Conservation (phyloP, 129 eudicot genomes). For the Logfia minima region DNA sequence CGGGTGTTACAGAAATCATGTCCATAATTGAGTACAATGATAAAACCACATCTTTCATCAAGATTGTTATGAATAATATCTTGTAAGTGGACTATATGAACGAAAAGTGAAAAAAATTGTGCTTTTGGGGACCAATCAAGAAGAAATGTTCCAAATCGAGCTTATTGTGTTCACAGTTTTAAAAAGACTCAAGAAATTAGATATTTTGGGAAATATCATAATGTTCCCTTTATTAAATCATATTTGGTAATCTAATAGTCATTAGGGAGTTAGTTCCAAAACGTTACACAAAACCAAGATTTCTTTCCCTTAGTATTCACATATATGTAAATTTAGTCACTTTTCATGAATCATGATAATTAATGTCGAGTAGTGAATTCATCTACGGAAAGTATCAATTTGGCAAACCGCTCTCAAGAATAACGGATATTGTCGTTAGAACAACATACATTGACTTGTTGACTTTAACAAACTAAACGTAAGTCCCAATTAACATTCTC, state of each 20-base stretch:
- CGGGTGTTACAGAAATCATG: too few relatives aligned
- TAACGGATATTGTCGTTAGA: not conserved
- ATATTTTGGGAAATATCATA: too few relatives aligned
- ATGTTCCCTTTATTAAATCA: not conserved
- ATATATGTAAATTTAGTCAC: not conserved
- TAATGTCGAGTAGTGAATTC: not conserved
- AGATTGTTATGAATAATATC: not conserved
- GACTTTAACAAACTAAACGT: not conserved
- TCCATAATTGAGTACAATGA: not conserved
- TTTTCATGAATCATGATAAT: not conserved
- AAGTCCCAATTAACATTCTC: slow-evolving; percentile 16
- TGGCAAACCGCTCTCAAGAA: not conserved
- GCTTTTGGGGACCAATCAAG: too few relatives aligned
- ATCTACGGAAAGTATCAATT: not conserved
- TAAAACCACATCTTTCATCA: not conserved
- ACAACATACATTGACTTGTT: not conserved
- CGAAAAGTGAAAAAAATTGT: not conserved
- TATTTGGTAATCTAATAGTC: not conserved
- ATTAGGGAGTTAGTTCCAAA: not conserved
- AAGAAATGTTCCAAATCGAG: not conserved
- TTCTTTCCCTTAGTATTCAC: not conserved
- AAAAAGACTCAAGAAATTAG: not conserved
- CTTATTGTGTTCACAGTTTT: not conserved
- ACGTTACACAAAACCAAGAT: not conserved
- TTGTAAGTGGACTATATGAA: not conserved